phyloP scores from a whole-genome alignment of 2,329 filamentous ascomycete species.

The Penicillium sp. region DNA sequence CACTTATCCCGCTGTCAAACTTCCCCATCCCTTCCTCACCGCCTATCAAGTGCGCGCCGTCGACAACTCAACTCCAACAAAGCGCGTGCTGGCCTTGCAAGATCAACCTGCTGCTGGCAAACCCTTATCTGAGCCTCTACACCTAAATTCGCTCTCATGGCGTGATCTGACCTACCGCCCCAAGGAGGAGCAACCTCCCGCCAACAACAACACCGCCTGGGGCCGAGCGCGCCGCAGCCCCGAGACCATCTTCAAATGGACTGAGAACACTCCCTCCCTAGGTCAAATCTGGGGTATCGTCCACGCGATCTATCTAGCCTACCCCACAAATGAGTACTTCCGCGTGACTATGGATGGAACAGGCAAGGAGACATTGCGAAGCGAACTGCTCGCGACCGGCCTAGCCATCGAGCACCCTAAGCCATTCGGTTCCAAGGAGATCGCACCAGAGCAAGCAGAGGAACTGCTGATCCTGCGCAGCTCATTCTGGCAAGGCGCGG shows the following conservation, averaged over 20 bases:
- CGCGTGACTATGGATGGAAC: conserved; percentile 42
- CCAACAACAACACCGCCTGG: conserved; percentile 37
- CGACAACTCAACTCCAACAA: conserved; percentile 26
- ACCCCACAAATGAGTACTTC: conserved; percentile 48
- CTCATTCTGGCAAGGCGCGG: conserved; percentile 70
- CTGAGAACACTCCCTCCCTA: conserved; percentile 36
- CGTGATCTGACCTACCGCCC: conserved; percentile 32
- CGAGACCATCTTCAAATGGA: conserved; percentile 45
- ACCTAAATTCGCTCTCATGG: conserved; percentile 41
- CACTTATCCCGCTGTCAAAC: conserved; percentile 42
- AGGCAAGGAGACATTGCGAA: conserved; percentile 35
- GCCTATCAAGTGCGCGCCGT: conserved; percentile 40
- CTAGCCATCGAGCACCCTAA: conserved; percentile 27
- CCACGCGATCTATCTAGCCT: conserved; percentile 47
- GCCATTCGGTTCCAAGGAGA: conserved; percentile 21
- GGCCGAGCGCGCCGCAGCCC: conserved; percentile 48
- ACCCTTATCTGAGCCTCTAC: conserved; percentile 38
- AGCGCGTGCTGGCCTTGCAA: conserved; percentile 36
- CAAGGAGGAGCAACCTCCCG: conserved; percentile 17
- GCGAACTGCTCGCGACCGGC: conserved; percentile 41
- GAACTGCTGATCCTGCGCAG: conserved; percentile 53
- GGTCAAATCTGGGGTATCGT: conserved; percentile 51
- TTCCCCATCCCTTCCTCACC: conserved; percentile 50
- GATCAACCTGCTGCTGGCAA: conserved; percentile 30
- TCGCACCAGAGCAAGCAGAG: conserved; percentile 18